phyloP scores from a whole-genome alignment of 2,329 filamentous ascomycete species.

The Verticillium longisporum region DNA sequence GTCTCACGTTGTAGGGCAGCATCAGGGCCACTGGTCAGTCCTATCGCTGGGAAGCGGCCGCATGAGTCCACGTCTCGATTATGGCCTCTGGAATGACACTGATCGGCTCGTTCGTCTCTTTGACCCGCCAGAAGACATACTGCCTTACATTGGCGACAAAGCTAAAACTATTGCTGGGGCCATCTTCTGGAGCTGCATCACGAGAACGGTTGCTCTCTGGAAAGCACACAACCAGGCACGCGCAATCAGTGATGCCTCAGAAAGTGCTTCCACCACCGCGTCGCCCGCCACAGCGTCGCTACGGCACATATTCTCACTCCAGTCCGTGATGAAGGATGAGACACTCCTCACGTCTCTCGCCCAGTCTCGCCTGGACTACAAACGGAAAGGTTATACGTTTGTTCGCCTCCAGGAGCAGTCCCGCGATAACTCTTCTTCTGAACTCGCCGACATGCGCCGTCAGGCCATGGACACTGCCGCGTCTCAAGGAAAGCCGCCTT shows the following conservation, averaged over 20 bases:
- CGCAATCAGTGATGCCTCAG: conserved; percentile 2
- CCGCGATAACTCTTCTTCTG: neutral
- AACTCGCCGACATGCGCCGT: neutral
- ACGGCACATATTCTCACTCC: neutral
- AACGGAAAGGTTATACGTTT: conserved; percentile 8
- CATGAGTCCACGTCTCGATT: conserved; percentile 7
- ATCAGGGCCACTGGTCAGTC: neutral
- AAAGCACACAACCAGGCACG: conserved; percentile 1
- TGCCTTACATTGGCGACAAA: conserved; percentile 4
- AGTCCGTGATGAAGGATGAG: neutral
- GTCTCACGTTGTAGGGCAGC: neutral
- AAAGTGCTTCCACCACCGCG: neutral
- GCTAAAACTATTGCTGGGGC: conserved; percentile 5
- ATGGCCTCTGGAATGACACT: conserved; percentile 9
- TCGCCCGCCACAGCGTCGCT: neutral
- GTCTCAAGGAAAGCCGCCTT: neutral
- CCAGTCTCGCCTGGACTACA: conserved; percentile 6
- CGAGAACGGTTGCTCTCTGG: conserved; percentile 8
- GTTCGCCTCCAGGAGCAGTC: conserved; percentile 7
- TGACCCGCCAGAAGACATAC: conserved; percentile 5
- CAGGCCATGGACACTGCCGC: neutral
- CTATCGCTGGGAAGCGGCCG: neutral
- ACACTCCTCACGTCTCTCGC: conserved; percentile 2
- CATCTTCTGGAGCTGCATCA: conserved; percentile 11
- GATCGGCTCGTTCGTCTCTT: conserved; percentile 5